Conservation (phyloP, 805 yeast genomes). For the Candida manassasensis region DNA sequence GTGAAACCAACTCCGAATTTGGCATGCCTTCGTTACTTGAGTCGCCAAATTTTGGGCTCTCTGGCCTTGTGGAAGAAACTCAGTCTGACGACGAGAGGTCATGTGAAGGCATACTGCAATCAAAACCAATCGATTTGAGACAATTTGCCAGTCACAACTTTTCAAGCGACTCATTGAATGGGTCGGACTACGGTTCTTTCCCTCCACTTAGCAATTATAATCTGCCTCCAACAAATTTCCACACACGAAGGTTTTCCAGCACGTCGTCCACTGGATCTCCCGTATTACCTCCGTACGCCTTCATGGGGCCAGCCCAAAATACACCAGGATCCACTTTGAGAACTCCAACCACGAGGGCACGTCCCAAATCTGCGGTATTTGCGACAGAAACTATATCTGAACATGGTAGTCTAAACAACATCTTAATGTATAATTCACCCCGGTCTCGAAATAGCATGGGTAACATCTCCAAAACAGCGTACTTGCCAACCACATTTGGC, state of each 20-base stretch:
- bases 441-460: constrained; percentile 19
- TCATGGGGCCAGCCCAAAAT: too few relatives aligned
- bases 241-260: constrained; percentile 16
- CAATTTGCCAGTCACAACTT: constrained; percentile 36
- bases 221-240: constrained; percentile 2
- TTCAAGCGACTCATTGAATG: constrained; percentile 30
- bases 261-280: constrained; percentile 19
- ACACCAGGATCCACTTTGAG: constrained; percentile 6
- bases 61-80: neutral
- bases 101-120: neutral
- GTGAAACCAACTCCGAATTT: too few relatives aligned
- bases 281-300: constrained; percentile 12
- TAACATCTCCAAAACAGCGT: constrained; percentile 10
- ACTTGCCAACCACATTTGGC: constrained; percentile 10
- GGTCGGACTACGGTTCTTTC: neutral
- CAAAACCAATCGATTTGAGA: constrained; percentile 19
- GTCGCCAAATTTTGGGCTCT: constrained; percentile 2
- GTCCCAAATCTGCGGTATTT: constrained; percentile 36
- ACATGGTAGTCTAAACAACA: constrained; percentile 17
- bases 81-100: neutral
- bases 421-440: constrained; percentile 15
- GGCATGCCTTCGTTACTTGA: neutral
- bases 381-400: constrained; percentile 25
- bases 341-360: constrained; percentile 13
- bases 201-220: constrained; percentile 5